Percentiles rank a stretch among this genome's conserved stretches.
Evolutionary conservation across 1,139 yeast species (phyloP).

Genomic region (Magnusiomyces sp.): DNA sequence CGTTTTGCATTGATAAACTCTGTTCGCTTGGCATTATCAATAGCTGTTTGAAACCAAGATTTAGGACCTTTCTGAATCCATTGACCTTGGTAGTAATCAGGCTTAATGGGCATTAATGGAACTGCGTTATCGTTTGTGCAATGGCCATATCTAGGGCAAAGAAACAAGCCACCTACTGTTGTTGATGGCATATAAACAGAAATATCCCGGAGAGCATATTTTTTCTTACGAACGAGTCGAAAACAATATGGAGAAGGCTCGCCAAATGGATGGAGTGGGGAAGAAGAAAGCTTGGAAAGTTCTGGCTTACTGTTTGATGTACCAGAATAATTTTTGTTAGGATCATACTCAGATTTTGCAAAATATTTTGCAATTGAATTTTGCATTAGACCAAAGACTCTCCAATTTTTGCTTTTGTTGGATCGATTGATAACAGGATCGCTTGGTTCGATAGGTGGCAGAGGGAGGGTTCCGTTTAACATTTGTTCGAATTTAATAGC

Average conservation of each 20-base stretch:
- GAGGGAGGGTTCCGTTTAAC: background rate
- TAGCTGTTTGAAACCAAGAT: background rate
- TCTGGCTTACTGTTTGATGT: background rate
- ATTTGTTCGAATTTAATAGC: background rate
- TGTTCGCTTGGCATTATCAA: conserved; percentile 1
- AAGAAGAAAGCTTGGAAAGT: background rate
- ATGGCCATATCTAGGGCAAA: conserved; percentile 36
- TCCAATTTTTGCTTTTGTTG: no score
- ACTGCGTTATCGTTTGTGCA: conserved; percentile 29
- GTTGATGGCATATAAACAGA: conserved; percentile 50
- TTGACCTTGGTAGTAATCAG: conserved; percentile 46
- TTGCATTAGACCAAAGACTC: no score
- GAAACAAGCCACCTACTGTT: conserved; percentile 59
- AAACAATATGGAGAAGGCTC: conserved; percentile 36
- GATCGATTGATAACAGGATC: no score
- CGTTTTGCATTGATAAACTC: background rate
- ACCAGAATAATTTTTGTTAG: no score
- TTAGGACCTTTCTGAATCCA: conserved; percentile 31
- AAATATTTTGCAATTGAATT: no score
- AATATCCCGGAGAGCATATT: conserved; percentile 44
- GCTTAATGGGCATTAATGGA: conserved; percentile 52
- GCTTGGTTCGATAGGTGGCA: background rate
- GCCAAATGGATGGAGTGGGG: background rate
- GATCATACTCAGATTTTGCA: no score
- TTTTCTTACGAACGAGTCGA: conserved; percentile 54